These are phyloP conservation scores for Litsea cubeba DNA, from an alignment of 164 flowering plant species.

Conservation along the genomic window DNA sequence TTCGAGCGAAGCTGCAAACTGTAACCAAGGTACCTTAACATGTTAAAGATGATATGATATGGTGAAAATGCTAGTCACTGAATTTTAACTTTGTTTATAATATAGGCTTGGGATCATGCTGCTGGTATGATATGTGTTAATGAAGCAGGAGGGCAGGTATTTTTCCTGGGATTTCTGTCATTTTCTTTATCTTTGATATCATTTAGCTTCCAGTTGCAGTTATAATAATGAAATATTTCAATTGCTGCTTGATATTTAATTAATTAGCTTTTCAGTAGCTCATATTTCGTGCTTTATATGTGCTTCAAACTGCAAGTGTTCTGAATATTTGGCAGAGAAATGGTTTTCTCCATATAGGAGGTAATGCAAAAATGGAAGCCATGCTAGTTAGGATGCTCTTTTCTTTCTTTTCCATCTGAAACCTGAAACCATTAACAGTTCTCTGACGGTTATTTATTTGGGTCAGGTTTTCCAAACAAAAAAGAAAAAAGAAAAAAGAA, in stretches of 20 bases:
- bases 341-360: background rate
- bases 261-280: background rate
- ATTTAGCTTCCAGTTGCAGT: background rate
- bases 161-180: conserved; percentile 1
- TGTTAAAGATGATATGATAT: background rate
- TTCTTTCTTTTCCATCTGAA: too few relatives aligned
- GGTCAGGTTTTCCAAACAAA: too few relatives aligned
- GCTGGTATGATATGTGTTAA: conserved; percentile 83
- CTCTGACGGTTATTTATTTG: too few relatives aligned
- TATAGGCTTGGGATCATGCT: conserved; percentile 91
- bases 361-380: background rate
- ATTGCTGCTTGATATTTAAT: background rate
- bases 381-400: too few relatives aligned
- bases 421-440: too few relatives aligned
- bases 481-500: too few relatives aligned
- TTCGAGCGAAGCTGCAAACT: conserved; percentile 36
- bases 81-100: conserved; percentile 3
- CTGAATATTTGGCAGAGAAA: background rate
- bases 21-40: conserved; percentile 53
- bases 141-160: conserved; percentile 93
- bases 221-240: background rate
- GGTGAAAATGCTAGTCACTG: conserved; percentile 4
- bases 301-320: background rate
- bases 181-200: background rate
- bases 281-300: background rate